These are phyloP conservation scores for Fusarium sp. DNA, from an alignment of 2,329 filamentous ascomycete species.

Conservation along the genomic window DNA sequence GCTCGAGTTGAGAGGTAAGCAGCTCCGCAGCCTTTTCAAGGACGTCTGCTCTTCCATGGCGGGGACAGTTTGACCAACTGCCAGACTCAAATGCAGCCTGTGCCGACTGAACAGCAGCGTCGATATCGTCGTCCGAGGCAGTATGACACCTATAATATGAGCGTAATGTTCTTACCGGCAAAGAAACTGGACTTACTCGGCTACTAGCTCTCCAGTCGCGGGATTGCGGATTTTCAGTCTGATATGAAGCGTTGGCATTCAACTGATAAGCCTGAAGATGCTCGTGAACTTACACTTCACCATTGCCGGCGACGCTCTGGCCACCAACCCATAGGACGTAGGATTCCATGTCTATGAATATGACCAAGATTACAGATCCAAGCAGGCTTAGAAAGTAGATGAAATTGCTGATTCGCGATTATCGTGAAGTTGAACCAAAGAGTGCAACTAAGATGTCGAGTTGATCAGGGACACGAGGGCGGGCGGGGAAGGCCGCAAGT, in stretches of 20 bases:
- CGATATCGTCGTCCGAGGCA: constrained; percentile 50
- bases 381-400: no score
- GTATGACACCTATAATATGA: constrained; percentile 45
- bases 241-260: neutral
- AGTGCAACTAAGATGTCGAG: no score
- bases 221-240: constrained; percentile 70
- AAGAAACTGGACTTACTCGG: constrained; percentile 56
- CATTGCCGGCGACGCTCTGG: constrained; percentile 53
- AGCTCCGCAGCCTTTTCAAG: constrained; percentile 73
- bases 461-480: no score
- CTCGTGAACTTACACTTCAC: constrained; percentile 61
- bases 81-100: constrained; percentile 77
- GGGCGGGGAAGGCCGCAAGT: no score
- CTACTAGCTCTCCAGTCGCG: constrained; percentile 67
- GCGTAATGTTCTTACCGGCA: neutral
- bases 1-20: constrained; percentile 66
- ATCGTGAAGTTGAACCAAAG: no score
- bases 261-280: neutral
- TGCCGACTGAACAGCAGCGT: constrained; percentile 60
- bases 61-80: constrained; percentile 74
- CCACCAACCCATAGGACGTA: constrained; percentile 48
- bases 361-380: no score
- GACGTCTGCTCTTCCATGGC: constrained; percentile 73
- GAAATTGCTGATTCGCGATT: no score
- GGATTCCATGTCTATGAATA: constrained; percentile 1